Conservation (phyloP, 2,329 filamentous ascomycete genomes). For the Chalaropsis thielavioides region DNA sequence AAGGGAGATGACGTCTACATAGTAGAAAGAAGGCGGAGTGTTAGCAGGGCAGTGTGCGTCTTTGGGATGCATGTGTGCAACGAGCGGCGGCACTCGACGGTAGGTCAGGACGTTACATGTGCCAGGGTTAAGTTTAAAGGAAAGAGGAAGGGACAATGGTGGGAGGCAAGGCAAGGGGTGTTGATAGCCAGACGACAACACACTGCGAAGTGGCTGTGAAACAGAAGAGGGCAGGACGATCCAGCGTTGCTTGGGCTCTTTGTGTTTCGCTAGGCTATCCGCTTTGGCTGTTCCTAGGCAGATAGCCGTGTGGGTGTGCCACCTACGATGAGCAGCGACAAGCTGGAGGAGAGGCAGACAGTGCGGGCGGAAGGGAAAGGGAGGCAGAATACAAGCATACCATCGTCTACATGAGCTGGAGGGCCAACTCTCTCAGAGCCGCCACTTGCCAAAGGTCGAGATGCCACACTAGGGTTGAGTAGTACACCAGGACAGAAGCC, state of each 20-base stretch:
- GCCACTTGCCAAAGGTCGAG: constrained; percentile 5
- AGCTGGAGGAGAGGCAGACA: neutral
- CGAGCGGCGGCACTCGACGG: neutral
- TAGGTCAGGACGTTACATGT: neutral
- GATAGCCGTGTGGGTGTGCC: neutral
- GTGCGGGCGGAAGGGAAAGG: neutral
- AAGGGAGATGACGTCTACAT: constrained; percentile 43
- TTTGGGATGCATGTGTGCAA: neutral
- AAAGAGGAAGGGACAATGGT: neutral
- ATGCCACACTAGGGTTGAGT: constrained; percentile 1
- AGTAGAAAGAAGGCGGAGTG: constrained; percentile 18
- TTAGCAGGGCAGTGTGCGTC: constrained; percentile 18
- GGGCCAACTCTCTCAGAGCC: constrained; percentile 18
- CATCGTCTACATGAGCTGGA: constrained; percentile 17
- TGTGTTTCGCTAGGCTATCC: no score
- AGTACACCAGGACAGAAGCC: neutral
- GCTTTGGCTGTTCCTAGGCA: no score
- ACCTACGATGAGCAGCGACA: neutral
- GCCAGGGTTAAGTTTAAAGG: neutral
- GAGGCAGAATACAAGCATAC: constrained; percentile 16
- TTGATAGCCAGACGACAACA: neutral
- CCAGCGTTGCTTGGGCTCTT: no score
- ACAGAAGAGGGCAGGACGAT: no score
- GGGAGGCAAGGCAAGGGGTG: constrained; percentile 1
- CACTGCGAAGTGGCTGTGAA: neutral